Evolutionary conservation across 2,329 filamentous ascomycete genomes (phyloP).

Genomic region (Metarhizium rileyi): DNA sequence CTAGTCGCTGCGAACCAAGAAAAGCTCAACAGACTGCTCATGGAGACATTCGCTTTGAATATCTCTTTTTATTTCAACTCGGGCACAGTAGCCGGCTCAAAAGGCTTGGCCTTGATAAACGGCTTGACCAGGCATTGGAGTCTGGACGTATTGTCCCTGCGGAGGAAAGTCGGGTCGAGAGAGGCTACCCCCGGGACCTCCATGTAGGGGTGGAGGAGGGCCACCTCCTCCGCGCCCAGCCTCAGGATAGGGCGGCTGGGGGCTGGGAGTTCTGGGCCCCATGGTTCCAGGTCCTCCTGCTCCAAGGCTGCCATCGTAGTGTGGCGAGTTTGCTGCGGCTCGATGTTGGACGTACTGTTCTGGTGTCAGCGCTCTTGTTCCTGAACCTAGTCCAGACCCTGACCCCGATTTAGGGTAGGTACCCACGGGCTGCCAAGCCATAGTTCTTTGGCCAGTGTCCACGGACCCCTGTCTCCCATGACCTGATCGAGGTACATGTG

Average conservation of each 20-base stretch:
- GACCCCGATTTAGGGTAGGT: slow-evolving; percentile 35
- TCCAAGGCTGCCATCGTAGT: slow-evolving; percentile 49
- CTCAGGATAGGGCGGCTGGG: slow-evolving; percentile 18
- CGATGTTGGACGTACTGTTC: slow-evolving; percentile 81
- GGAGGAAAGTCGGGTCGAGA: slow-evolving; percentile 23
- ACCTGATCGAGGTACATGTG: slow-evolving; percentile 14
- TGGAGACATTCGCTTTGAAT: background rate
- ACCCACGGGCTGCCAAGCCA: slow-evolving; percentile 72
- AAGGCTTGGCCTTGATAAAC: slow-evolving; percentile 29
- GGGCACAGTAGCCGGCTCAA: slow-evolving; percentile 9
- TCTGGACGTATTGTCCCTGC: slow-evolving; percentile 20
- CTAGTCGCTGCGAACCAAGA: background rate
- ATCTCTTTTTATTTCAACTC: background rate
- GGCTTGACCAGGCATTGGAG: slow-evolving; percentile 13
- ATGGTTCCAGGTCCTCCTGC: slow-evolving; percentile 30
- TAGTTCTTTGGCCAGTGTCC: slow-evolving; percentile 51
- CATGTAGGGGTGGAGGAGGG: slow-evolving; percentile 11
- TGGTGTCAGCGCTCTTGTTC: slow-evolving; percentile 49
- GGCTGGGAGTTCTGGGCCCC: slow-evolving; percentile 16
- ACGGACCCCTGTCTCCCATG: slow-evolving; percentile 39
- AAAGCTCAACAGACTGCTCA: background rate
- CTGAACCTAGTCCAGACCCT: background rate
- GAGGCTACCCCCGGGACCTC: slow-evolving; percentile 18
- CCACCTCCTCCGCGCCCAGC: slow-evolving; percentile 14
- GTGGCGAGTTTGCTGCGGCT: slow-evolving; percentile 44